A percentile compares a stretch with the other conserved stretches of the same genome.
phyloP scores from a whole-genome alignment of 2,329 filamentous ascomycete species.

The Cryphonectria nitschkei region DNA sequence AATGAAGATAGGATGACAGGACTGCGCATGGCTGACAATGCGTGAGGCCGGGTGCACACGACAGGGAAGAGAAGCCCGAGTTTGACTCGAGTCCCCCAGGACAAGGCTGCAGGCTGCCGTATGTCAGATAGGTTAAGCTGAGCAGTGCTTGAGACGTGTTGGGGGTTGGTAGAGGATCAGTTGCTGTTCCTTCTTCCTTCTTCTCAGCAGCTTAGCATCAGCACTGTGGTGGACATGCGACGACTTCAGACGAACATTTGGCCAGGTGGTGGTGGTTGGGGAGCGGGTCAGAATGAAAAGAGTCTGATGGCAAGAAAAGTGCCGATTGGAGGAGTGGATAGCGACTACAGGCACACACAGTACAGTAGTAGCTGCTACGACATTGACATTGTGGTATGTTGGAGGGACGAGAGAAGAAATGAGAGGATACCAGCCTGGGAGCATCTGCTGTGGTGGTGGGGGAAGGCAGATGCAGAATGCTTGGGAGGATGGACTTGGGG shows the following conservation, averaged over 20 bases:
- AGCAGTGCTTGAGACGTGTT: not conserved
- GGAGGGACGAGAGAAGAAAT: not conserved
- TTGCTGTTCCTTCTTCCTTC: not conserved
- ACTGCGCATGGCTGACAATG: conserved; percentile 26
- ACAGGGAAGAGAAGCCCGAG: conserved; percentile 5
- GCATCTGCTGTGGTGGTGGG: not conserved
- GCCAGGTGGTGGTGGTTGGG: not conserved
- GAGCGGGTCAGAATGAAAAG: not conserved
- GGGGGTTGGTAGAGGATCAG: not conserved
- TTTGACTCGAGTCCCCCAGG: not conserved
- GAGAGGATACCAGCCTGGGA: not conserved
- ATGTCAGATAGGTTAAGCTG: not conserved
- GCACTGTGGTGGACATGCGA: conserved; percentile 1
- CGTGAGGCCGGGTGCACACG: conserved; percentile 7
- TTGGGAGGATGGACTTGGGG: not conserved
- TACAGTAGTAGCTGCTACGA: not conserved
- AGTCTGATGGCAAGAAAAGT: not conserved
- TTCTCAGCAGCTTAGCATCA: not conserved
- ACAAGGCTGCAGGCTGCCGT: conserved; percentile 6
- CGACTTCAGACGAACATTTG: not conserved
- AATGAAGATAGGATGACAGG: conserved; percentile 20
- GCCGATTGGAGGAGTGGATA: conserved; percentile 12
- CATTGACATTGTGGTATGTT: not conserved
- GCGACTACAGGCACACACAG: not conserved
- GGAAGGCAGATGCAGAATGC: not conserved